Percentiles rank a stretch among this genome's conserved stretches.
phyloP scores from a whole-genome alignment of 1,284 basidiomycete genomes.

The Ganoderma multipileum region DNA sequence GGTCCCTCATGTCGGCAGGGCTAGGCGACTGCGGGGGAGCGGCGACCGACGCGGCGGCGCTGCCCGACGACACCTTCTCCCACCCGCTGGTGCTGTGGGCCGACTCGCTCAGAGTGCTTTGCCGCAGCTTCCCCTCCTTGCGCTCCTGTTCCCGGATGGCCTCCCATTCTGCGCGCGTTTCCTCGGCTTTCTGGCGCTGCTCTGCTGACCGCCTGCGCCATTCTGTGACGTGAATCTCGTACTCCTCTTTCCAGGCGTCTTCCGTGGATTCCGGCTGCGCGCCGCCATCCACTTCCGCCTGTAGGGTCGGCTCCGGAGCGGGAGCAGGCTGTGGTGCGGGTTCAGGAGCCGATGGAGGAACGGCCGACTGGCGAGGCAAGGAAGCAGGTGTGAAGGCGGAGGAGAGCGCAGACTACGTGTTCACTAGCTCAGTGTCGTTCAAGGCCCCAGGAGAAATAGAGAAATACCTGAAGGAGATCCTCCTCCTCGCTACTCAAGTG shows the following conservation, averaged over 20 bases:
- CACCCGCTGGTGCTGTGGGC: constrained; percentile 49
- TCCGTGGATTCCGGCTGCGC: constrained; percentile 35
- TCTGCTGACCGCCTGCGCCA: constrained; percentile 82
- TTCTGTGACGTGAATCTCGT: constrained; percentile 70
- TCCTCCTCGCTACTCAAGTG: constrained; percentile 38
- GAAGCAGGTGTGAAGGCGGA: constrained; percentile 37
- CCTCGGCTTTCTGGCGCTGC: constrained; percentile 78
- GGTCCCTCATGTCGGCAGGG: constrained; percentile 53
- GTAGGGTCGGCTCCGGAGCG: constrained; percentile 16
- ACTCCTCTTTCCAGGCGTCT: constrained; percentile 64
- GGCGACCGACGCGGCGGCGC: constrained; percentile 30
- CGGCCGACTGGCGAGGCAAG: constrained; percentile 34
- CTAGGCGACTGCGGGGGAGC: constrained; percentile 35
- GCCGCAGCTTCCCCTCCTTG: constrained; percentile 37
- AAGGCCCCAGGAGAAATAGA: background rate
- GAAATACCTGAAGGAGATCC: constrained; percentile 40
- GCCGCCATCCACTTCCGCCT: constrained; percentile 8
- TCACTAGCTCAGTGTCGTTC: background rate
- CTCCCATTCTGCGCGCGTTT: constrained; percentile 77
- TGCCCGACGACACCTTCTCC: constrained; percentile 52
- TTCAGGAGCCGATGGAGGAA: constrained; percentile 26
- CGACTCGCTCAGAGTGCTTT: constrained; percentile 26
- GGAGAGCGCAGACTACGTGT: constrained; percentile 38
- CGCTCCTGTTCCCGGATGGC: constrained; percentile 51
- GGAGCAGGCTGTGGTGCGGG: constrained; percentile 26